Conservation (phyloP, 352 stramenopile genomes). For the Phytopythium delawarense region DNA sequence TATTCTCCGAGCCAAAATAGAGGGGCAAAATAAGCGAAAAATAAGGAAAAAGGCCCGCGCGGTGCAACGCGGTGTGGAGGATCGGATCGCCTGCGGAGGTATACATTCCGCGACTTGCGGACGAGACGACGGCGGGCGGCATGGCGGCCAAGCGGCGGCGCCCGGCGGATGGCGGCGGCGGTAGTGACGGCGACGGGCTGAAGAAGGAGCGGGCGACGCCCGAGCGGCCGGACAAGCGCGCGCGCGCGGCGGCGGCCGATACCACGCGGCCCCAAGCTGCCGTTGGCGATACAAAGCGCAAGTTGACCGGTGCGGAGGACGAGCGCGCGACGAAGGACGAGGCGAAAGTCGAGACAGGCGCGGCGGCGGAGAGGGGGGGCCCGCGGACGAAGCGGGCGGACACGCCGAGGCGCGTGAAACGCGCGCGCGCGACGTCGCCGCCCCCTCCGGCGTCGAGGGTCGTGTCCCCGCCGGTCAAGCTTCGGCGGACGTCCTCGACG, state of each 20-base stretch:
- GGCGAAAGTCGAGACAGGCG: too few species aligned
- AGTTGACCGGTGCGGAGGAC: neutral
- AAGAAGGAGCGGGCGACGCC: slow-evolving; percentile 5
- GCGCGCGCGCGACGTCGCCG: neutral
- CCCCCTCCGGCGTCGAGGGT: slow-evolving; percentile 18
- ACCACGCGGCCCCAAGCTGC: neutral
- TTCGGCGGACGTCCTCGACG: slow-evolving; percentile 9
- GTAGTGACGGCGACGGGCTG: slow-evolving; percentile 11
- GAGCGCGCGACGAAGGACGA: neutral
- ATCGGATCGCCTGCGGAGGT: neutral
- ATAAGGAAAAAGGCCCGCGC: neutral
- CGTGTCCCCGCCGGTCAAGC: slow-evolving; percentile 19
- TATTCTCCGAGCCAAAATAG: neutral
- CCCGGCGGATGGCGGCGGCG: neutral
- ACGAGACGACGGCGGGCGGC: neutral
- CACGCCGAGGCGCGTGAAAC: slow-evolving; percentile 4
- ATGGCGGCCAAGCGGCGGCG: slow-evolving; percentile 7
- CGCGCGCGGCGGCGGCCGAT: neutral
- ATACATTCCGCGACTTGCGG: neutral
- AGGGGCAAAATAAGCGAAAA: neutral
- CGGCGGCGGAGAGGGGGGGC: slow-evolving; percentile 10
- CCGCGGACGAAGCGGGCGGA: slow-evolving; percentile 6
- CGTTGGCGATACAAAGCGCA: neutral
- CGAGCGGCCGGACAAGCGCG: slow-evolving; percentile 4
- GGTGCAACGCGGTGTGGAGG: neutral